phyloP scores from a whole-genome alignment of 108 stramenopile genomes.

The Nitzschia sp. region DNA sequence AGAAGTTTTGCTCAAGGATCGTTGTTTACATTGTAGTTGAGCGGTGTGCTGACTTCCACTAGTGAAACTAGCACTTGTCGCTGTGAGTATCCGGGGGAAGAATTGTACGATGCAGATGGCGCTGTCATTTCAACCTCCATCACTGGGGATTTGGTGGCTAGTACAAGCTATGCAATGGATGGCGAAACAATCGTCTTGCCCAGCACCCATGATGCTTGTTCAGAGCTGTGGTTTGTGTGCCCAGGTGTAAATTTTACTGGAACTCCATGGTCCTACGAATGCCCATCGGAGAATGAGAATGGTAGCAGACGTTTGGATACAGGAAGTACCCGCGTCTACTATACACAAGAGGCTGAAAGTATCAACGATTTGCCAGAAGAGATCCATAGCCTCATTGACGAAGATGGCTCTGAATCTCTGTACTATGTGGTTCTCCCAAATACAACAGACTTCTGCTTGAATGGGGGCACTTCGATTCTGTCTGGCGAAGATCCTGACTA shows the following conservation, averaged over 20 bases:
- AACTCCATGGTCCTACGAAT: conserved; percentile 19
- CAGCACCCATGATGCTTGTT: conserved; percentile 9
- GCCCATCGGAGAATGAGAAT: conserved; percentile 7
- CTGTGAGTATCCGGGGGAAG: conserved; percentile 17
- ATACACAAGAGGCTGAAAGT: neutral
- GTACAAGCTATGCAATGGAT: neutral
- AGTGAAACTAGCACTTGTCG: neutral
- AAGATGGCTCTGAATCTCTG: neutral
- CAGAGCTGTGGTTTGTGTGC: conserved; percentile 11
- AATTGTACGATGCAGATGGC: neutral
- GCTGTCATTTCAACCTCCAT: neutral
- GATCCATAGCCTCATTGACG: conserved; percentile 5
- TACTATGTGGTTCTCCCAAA: conserved; percentile 9
- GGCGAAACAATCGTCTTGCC: conserved; percentile 4
- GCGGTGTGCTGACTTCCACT: no score
- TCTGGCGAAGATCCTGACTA: conserved; percentile 6
- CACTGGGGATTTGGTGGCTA: neutral
- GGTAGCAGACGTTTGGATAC: neutral
- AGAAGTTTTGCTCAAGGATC: no score
- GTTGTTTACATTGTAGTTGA: no score
- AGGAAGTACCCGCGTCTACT: neutral
- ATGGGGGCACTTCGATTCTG: conserved; percentile 8
- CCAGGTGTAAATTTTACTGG: conserved; percentile 9
- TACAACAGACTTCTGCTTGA: neutral
- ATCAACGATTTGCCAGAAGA: neutral